Base-by-base conservation (phyloP, 176 grass and related monocot genomes). In the Carex myosuroides region DNA sequence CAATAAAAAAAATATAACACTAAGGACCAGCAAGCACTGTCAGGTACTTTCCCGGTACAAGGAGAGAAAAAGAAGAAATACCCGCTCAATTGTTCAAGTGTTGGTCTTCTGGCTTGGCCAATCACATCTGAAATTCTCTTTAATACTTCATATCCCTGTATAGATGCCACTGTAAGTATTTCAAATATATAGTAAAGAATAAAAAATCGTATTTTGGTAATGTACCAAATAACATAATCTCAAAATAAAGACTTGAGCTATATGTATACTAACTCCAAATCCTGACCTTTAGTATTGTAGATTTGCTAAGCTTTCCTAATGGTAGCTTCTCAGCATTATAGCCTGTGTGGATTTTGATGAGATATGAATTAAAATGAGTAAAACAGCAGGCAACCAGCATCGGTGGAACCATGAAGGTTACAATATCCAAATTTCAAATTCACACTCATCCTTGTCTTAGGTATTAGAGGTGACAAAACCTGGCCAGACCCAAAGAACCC, bases 271-370 rank as follows among this genome's bases (percentile, higher is more conserved):
- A 70, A 84, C 64, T 58, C 53, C 81, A 83, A 66, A 83, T 57
- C 62, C 90, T 85, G 4, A 98, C 92, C 92, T 98, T 93, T 66
- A 94, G 84, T 87, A 98, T 92, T 84, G 91, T 98, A 81, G 95
- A 91, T 90, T 94, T 94, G 80, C 95, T 94, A 83, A 98, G 86
- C 86, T 93, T 98, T 80, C 95, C 95, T 82, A 98, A 92, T 70
- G 95, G 95, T 79, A 98, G 85, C 85, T 94, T 98, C 58, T 98
- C 95, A 76, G 95, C 92, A 87, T 98, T 94, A 83, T 94, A 98
- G 57, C 95, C 95, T 98, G 86, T 17, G 83, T 81, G 55, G 42
- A 79, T 84, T 53, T 41, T 17, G 24, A 84, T 33, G 41, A 21
- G 68, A 85, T 8, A 85, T 33, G n/a, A 86, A 82, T 91, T 83